Evolutionary conservation across 2,329 filamentous ascomycete species (phyloP), one percentile per base, ranked within the genome.

Genomic region (Iodosphaeria phyllophila): DNA sequence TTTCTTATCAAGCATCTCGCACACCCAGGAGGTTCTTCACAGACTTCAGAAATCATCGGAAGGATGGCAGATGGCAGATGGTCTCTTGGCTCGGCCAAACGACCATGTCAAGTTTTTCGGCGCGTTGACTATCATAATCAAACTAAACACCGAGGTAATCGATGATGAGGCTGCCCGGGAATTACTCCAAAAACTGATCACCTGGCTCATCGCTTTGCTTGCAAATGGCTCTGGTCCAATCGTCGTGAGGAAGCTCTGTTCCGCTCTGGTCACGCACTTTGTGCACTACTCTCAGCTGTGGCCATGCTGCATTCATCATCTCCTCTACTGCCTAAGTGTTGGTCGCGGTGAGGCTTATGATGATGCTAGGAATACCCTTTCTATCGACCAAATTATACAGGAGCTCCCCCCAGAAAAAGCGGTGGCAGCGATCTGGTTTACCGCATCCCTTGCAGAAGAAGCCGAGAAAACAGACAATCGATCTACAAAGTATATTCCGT

Each of bases 101-200:
- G 65, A 76, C 31, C 74, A 84, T 39, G 69, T 89, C 36, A 75
- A 77, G 34, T 95, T 95, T 51, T 92, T 92, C 44, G 89, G 82
- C 9, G 86, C 84, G 16, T 60, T 93, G 30, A 95, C 86, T 0
- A 75, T 93, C 35, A 91, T 82, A 25, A 71, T 95, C 38, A 98
- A 95, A 52, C 67, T 95, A 30, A 93, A 95, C 44, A 75, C 74
- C n/a, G 80, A 89, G 43, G 80, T 73, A 75, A 77, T 53, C 33
- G 57, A 40, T 8, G 57, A 65, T 20, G 55, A 62, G 9, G 63
- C 73, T 38, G 61, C 70, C 4, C 49, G 56, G 29, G 59, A 64
- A 32, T 54, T 80, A 8, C 54, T 77, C 6, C 47, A 61, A 24
- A 64, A 64, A 24, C 54, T 80, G 16, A 51, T 77, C 20, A 52